phyloP scores from a whole-genome alignment of 805 yeast species.

The Saccharomycopsis fodiens region DNA sequence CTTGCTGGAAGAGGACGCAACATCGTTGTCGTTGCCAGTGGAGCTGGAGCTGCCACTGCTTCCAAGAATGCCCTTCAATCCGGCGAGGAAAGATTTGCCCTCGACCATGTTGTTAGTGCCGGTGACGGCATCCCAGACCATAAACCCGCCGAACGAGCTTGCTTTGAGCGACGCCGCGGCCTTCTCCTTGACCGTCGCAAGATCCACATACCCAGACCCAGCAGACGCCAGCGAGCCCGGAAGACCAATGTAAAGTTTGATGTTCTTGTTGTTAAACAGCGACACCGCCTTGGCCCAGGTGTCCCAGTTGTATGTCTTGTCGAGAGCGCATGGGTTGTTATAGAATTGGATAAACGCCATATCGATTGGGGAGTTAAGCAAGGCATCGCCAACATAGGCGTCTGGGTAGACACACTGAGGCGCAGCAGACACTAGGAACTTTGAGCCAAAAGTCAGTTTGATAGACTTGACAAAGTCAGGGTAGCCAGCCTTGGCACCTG shows the following conservation, averaged over 20 bases:
- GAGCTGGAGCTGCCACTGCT: background rate
- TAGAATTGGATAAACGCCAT: conserved; percentile 59
- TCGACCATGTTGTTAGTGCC: conserved; percentile 18
- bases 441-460: conserved; percentile 30
- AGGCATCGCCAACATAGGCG: conserved; percentile 44
- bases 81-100: conserved; percentile 7
- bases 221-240: conserved; percentile 53
- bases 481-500: conserved; percentile 55
- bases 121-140: conserved; percentile 74
- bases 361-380: conserved; percentile 49
- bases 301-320: conserved; percentile 42
- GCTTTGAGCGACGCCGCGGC: conserved; percentile 21
- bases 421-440: conserved; percentile 75
- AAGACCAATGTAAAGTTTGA: conserved; percentile 53
- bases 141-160: conserved; percentile 71
- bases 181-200: conserved; percentile 31
- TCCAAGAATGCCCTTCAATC: conserved; percentile 9
- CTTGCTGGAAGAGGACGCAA: background rate
- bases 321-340: conserved; percentile 56
- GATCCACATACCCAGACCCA: conserved; percentile 46
- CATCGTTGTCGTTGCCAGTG: background rate
- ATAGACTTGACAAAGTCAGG: conserved; percentile 43
- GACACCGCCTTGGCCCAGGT: conserved; percentile 24
- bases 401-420: conserved; percentile 91
- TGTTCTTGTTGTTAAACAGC: conserved; percentile 33